Conservation (phyloP, 305 asterid genomes). For the Ajuga reptans region DNA sequence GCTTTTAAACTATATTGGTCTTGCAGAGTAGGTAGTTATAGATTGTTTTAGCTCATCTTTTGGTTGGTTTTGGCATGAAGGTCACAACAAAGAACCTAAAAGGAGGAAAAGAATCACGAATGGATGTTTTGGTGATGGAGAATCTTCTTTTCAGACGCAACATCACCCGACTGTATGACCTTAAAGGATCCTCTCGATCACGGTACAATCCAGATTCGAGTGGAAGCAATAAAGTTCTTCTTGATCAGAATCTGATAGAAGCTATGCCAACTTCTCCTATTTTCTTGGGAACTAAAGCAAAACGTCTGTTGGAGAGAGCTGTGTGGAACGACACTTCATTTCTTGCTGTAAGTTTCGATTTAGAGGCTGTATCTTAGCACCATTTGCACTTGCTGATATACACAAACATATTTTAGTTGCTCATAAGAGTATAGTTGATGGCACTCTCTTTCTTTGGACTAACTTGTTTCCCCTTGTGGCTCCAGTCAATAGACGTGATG, state of each 20-base stretch:
- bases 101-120: constrained; percentile 73
- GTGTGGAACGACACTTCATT: constrained; percentile 89
- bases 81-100: constrained; percentile 62
- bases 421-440: not conserved
- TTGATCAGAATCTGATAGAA: constrained; percentile 78
- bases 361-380: not conserved
- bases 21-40: not conserved
- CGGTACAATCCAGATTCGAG: constrained; percentile 83
- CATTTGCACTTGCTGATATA: not conserved
- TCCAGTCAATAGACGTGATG: constrained; percentile 78
- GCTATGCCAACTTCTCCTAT: constrained; percentile 92
- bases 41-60: constrained; percentile 14
- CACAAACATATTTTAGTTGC: not conserved
- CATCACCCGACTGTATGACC: constrained; percentile 65
- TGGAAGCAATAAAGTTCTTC: constrained; percentile 82
- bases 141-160: constrained; percentile 72
- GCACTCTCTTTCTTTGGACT: not conserved
- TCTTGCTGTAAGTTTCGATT: constrained; percentile 67
- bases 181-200: constrained; percentile 82
- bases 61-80: constrained; percentile 35
- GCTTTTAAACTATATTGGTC: not conserved
- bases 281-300: constrained; percentile 78
- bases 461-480: not conserved
- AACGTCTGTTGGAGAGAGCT: constrained; percentile 73
- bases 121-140: constrained; percentile 93